phyloP scores from a whole-genome alignment of 2,329 filamentous ascomycete species.

The Arachnopeziza araneosa region DNA sequence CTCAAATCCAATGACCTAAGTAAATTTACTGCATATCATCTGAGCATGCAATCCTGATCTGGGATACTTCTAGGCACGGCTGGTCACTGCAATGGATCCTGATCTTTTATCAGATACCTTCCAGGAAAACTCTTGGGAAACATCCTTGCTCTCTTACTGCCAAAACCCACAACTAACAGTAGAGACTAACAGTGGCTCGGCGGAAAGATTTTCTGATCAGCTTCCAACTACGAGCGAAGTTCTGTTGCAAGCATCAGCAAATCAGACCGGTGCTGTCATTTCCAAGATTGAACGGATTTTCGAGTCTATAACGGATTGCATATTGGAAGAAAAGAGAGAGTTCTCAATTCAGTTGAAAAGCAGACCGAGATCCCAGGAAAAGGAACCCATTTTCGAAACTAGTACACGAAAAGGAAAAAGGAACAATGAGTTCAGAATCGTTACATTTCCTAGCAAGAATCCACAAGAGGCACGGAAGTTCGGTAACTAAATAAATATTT shows the following conservation, averaged over 20 bases:
- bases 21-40: background rate
- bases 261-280: slow-evolving; percentile 35
- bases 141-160: background rate
- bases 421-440: slow-evolving; percentile 7
- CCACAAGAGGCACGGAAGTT: slow-evolving; percentile 46
- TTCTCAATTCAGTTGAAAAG: slow-evolving; percentile 45
- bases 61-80: background rate
- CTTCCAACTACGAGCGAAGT: background rate
- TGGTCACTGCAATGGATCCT: background rate
- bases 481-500: slow-evolving; percentile 35
- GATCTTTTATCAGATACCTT: background rate
- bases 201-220: too few species aligned
- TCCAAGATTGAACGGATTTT: slow-evolving; percentile 51
- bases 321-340: slow-evolving; percentile 38
- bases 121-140: background rate
- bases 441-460: slow-evolving; percentile 44
- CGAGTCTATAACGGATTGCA: slow-evolving; percentile 43
- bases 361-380: slow-evolving; percentile 17
- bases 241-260: background rate
- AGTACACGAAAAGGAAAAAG: background rate
- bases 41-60: background rate
- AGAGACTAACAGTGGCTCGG: background rate
- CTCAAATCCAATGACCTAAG: too few species aligned
- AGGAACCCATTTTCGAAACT: background rate
- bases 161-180: background rate